Evolutionary conservation across 2,329 filamentous ascomycete genomes (phyloP), one percentile per base, ranked within the genome.

Genomic region (Chlorencoelia australis): DNA sequence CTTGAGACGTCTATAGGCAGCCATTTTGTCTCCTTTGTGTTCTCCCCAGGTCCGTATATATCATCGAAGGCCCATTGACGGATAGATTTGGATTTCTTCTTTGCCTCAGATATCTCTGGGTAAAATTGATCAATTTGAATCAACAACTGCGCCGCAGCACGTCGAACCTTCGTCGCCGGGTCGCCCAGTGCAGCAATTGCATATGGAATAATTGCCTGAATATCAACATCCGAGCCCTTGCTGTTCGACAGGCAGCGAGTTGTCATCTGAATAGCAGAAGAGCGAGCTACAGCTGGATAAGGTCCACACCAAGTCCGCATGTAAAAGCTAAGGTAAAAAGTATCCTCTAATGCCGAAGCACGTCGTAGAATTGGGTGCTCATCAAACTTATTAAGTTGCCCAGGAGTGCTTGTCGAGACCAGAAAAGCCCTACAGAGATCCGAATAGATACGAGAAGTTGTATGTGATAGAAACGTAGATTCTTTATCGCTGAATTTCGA

Each of bases 181-280:
- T 96, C 89, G 16, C 75, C 68, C 13, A 96, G 69, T 15, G 82
- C 82, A 24, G 72, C 67, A 30, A 95, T 63, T 20, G 80, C 66
- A 59, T 94, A 95, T 2, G 89, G 89, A n/a, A 94, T 55, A 13
- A 95, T 57, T 8, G 75, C 73, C 55, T 96, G 89, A 32, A 88
- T 68, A 54, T 94, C 82, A 6, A 72, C 53, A 14, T 64, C 63
- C 15, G 54, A 57, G 36, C 63, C 65, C 40, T 70, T 67, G 10
- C 60, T 59, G 7, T 61, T 58, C 35, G 73, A 71, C 13, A 86
- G 56, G 17, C 68, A 65, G 19, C 65, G 65, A 41, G 75, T 73
- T 10, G 75, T 70, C 52, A 75, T 68, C 26, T 78, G 74, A 32
- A 94, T 60, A 8, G 87, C 84, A 7, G 77, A 71, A 37, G 72